Percentiles rank a stretch among this genome's conserved stretches.
Conservation (phyloP, 2,329 filamentous ascomycete species). For the Trichoderma breve region DNA sequence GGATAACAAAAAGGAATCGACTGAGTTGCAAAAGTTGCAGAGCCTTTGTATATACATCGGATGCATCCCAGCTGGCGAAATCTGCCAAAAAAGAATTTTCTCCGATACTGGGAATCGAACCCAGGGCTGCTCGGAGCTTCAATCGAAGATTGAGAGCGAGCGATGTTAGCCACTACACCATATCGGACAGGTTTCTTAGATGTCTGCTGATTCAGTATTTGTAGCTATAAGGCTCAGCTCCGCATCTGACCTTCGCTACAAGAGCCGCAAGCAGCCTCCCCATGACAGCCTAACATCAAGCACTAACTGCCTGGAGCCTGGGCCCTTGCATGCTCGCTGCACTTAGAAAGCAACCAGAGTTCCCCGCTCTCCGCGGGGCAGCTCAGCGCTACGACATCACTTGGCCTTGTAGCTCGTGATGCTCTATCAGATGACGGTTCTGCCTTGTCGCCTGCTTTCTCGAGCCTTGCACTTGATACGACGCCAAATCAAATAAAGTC, state of each 20-base stretch:
- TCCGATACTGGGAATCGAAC: slow-evolving; percentile 39
- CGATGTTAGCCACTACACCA: slow-evolving; percentile 40
- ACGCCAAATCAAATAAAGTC: background rate
- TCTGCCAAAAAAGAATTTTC: slow-evolving; percentile 10
- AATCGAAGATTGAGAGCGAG: slow-evolving; percentile 33
- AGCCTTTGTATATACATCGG: background rate
- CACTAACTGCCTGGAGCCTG: background rate
- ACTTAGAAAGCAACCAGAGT: background rate
- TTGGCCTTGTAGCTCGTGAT: slow-evolving; percentile 26
- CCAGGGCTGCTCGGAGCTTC: slow-evolving; percentile 34
- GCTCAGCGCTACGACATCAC: slow-evolving; percentile 22
- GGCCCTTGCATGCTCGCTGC: slow-evolving; percentile 5
- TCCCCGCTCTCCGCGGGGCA: slow-evolving; percentile 29
- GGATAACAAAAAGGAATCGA: background rate
- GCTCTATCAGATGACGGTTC: slow-evolving; percentile 27
- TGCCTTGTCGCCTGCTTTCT: slow-evolving; percentile 7
- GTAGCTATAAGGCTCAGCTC: background rate
- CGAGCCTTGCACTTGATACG: background rate
- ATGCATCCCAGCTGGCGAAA: background rate
- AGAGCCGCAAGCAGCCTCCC: background rate
- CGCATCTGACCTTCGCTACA: background rate
- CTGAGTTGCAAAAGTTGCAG: background rate
- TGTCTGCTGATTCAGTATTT: rapidly evolving
- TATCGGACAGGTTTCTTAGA: slow-evolving; percentile 28
- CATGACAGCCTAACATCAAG: background rate